These are phyloP conservation scores for Colletotrichum eremochloae DNA, from an alignment of 2,329 filamentous ascomycete genomes.

Conservation along the genomic window DNA sequence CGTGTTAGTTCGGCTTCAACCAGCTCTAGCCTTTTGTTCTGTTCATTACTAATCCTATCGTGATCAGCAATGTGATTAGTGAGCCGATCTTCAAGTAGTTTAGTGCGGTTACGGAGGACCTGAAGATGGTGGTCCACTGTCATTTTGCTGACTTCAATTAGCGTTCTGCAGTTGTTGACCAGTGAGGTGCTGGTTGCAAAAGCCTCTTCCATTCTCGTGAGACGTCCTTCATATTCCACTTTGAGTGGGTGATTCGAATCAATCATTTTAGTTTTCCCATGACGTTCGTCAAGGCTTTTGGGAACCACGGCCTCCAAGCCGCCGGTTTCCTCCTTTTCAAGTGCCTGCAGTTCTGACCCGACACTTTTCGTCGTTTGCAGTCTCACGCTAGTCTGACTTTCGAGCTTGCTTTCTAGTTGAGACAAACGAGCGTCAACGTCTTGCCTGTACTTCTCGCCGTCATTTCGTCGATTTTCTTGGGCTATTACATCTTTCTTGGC, in stretches of 20 bases:
- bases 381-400: background rate
- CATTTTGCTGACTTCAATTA: conserved; percentile 30
- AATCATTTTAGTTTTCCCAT: background rate
- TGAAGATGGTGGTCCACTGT: conserved; percentile 18
- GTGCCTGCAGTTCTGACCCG: background rate
- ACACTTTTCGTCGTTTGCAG: background rate
- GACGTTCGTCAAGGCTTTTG: background rate
- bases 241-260: background rate
- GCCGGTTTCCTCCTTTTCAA: background rate
- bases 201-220: conserved; percentile 21
- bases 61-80: conserved; percentile 7
- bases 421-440: background rate
- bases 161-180: conserved; percentile 27
- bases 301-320: background rate
- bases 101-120: conserved; percentile 10
- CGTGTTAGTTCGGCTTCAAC: conserved; percentile 19
- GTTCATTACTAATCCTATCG: background rate
- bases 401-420: background rate
- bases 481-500: background rate
- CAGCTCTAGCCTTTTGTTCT: conserved; percentile 20
- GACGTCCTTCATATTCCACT: background rate
- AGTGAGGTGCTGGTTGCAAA: conserved; percentile 2
- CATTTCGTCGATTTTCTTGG: background rate
- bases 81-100: conserved; percentile 13
- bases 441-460: background rate